Conservation (phyloP, 805 yeast genomes). For the Suhomyces sp. region DNA sequence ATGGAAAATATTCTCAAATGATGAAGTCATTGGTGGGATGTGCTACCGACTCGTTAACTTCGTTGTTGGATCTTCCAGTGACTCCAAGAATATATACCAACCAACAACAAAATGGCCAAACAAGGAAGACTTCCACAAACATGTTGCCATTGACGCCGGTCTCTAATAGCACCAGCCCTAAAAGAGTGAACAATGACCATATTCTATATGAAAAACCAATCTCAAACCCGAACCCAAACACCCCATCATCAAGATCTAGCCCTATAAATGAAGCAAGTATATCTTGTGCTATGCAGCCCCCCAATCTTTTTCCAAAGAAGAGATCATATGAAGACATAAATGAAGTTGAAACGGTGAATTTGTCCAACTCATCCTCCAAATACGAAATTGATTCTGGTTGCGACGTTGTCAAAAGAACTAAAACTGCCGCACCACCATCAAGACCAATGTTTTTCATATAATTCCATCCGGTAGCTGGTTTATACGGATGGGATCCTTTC, state of each 20-base stretch:
- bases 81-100: slow-evolving; percentile 28
- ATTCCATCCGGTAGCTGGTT: not conserved
- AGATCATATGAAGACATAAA: slow-evolving; percentile 13
- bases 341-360: slow-evolving; percentile 1
- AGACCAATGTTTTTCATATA: slow-evolving; percentile 20
- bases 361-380: not conserved
- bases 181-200: slow-evolving; percentile 10
- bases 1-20: slow-evolving; percentile 31
- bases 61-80: slow-evolving; percentile 22
- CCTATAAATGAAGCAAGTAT: slow-evolving; percentile 6
- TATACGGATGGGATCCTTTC: not conserved
- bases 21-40: slow-evolving; percentile 35
- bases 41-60: slow-evolving; percentile 25
- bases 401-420: slow-evolving; percentile 24
- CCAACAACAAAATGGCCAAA: not conserved
- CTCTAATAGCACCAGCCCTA: slow-evolving; percentile 28
- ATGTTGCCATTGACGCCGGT: slow-evolving; percentile 16
- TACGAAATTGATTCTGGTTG: slow-evolving; percentile 2
- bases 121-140: slow-evolving; percentile 2
- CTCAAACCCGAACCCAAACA: slow-evolving; percentile 6
- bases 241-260: slow-evolving; percentile 8
- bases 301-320: slow-evolving; percentile 10
- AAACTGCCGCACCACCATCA: slow-evolving; percentile 9
- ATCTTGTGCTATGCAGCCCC: slow-evolving; percentile 10
- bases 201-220: slow-evolving; percentile 3